Percentiles rank a stretch among this genome's conserved stretches.
These are phyloP conservation scores for Artomyces pyxidatus DNA, from an alignment of 768 basidiomycete species.

Conservation along the genomic window DNA sequence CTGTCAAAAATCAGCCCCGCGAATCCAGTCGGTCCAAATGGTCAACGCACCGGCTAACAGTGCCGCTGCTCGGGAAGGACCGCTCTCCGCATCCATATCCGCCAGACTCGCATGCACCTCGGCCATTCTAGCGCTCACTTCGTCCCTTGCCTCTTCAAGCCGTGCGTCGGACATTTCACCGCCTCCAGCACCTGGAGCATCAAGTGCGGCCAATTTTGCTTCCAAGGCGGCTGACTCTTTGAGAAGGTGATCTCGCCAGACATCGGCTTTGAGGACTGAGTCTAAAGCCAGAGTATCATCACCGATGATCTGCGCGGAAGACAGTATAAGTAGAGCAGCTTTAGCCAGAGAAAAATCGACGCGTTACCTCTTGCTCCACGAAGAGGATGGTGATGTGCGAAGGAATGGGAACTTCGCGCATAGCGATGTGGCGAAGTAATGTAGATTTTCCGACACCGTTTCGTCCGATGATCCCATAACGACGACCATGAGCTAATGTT, in stretches of 20 bases:
- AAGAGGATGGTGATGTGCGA: slow-evolving; percentile 94
- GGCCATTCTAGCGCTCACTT: slow-evolving; percentile 68
- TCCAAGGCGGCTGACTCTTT: slow-evolving; percentile 79
- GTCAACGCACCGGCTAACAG: slow-evolving; percentile 64
- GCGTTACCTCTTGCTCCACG: slow-evolving; percentile 95
- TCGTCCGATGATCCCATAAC: slow-evolving; percentile 85
- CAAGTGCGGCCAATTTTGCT: slow-evolving; percentile 60
- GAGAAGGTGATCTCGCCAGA: slow-evolving; percentile 90
- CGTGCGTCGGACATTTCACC: slow-evolving; percentile 44
- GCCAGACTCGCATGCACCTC: slow-evolving; percentile 86
- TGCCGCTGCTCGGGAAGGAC: slow-evolving; percentile 87
- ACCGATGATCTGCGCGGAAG: slow-evolving; percentile 60
- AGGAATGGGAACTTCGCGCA: slow-evolving; percentile 92
- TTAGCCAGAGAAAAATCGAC: slow-evolving; percentile 13
- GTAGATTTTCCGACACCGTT: slow-evolving; percentile 90
- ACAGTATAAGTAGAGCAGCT: neutral
- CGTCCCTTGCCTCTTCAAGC: slow-evolving; percentile 81
- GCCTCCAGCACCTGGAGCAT: slow-evolving; percentile 49
- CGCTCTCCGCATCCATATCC: slow-evolving; percentile 99
- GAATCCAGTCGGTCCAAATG: neutral
- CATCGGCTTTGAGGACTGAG: slow-evolving; percentile 98
- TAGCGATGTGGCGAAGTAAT: slow-evolving; percentile 84
- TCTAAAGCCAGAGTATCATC: slow-evolving; percentile 90
- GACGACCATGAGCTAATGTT: slow-evolving; percentile 81
- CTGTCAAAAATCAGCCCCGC: slow-evolving; percentile 36